Conservation (phyloP, 345 rosid species). For the Linum trigynum region DNA sequence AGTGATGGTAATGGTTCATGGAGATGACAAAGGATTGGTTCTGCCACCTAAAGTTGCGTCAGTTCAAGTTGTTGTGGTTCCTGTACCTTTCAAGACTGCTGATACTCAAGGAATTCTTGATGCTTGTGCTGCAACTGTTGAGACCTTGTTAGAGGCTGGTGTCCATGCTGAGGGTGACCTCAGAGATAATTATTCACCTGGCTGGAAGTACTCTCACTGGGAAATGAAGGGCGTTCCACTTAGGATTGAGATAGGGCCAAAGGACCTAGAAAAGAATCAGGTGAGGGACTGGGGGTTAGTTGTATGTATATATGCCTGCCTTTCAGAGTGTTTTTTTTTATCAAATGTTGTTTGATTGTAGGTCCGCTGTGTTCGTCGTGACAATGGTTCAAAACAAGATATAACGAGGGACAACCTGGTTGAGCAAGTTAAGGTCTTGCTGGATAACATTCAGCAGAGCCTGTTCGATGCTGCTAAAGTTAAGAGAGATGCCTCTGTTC, state of each 20-base stretch:
- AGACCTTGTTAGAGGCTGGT: constrained; percentile 57
- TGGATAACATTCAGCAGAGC: constrained; percentile 58
- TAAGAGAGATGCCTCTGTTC: constrained; percentile 64
- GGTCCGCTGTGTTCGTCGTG: constrained; percentile 87
- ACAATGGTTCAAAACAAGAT: constrained; percentile 60
- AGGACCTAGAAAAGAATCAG: constrained; percentile 76
- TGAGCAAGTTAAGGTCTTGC: constrained; percentile 43
- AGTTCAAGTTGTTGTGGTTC: constrained; percentile 73
- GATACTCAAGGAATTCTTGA: constrained; percentile 69
- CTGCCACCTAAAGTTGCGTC: constrained; percentile 92
- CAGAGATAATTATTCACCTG: constrained; percentile 89
- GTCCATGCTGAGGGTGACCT: constrained; percentile 67
- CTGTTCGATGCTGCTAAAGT: constrained; percentile 58
- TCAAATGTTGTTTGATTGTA: constrained; percentile 13
- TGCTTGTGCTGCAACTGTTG: constrained; percentile 72
- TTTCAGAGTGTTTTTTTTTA: neutral
- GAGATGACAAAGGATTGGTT: constrained; percentile 77
- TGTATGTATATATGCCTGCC: too few species aligned
- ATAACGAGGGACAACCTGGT: constrained; percentile 48
- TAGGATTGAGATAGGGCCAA: constrained; percentile 94
- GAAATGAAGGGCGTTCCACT: constrained; percentile 97
- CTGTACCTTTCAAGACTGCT: constrained; percentile 94
- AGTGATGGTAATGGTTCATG: constrained; percentile 98
- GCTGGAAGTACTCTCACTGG: constrained; percentile 98
- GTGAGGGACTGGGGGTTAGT: constrained; percentile 20